Percentiles rank a stretch among this genome's conserved stretches.
These are phyloP conservation scores for Vitis vinifera DNA, from an alignment of 164 flowering plant genomes.

Conservation along the genomic window DNA sequence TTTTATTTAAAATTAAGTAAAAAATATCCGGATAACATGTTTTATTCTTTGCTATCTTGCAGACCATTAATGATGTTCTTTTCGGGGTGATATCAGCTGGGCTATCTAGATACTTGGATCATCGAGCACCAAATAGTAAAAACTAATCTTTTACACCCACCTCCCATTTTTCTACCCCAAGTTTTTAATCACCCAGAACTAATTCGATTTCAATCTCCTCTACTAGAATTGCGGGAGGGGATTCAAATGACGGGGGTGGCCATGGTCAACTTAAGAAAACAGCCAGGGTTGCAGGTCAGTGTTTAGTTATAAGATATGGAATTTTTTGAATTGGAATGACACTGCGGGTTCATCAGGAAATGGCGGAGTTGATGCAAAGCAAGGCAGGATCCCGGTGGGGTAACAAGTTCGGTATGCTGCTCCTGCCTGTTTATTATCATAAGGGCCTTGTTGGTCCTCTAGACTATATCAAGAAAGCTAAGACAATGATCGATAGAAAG, in stretches of 20 bases:
- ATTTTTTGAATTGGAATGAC: background rate
- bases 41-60: constrained; percentile 13
- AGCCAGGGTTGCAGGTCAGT: constrained; percentile 61
- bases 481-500: constrained; percentile 61
- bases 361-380: constrained; percentile 41
- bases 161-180: background rate
- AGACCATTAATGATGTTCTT: constrained; percentile 90
- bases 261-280: constrained; percentile 69
- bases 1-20: no score
- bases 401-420: constrained; percentile 62
- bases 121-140: constrained; percentile 43
- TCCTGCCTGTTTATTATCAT: constrained; percentile 62
- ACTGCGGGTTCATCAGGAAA: constrained; percentile 40
- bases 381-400: constrained; percentile 56
- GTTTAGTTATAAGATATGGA: background rate
- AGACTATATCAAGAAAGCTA: constrained; percentile 47
- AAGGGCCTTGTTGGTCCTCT: constrained; percentile 47
- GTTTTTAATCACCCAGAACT: background rate
- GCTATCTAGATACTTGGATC: constrained; percentile 58
- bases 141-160: no score
- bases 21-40: no score
- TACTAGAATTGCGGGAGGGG: constrained; percentile 37
- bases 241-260: constrained; percentile 64
- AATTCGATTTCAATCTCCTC: background rate
- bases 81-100: constrained; percentile 69